Conservation (phyloP, 768 basidiomycete species). For the Mycena latifolia region DNA sequence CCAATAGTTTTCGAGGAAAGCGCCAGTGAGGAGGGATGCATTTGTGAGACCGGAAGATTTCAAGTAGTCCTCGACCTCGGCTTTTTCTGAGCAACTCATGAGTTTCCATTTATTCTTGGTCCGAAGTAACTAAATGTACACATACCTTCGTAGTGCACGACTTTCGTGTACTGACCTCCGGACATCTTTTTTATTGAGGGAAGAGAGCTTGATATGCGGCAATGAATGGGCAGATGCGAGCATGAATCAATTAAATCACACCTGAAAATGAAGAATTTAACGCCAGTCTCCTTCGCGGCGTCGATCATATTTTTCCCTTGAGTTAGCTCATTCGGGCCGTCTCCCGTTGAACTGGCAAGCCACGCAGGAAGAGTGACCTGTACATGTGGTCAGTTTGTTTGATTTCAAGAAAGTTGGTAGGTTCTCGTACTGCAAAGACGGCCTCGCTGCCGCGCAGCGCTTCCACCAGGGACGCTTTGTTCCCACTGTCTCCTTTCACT, state of each 20-base stretch:
- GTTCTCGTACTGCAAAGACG: conserved; percentile 44
- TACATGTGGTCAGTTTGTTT: neutral
- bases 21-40: conserved; percentile 19
- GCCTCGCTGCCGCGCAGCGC: conserved; percentile 46
- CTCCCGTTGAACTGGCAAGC: neutral
- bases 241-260: neutral
- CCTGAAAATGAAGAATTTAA: conserved; percentile 16
- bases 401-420: neutral
- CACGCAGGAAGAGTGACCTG: conserved; percentile 2
- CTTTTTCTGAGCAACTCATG: conserved; percentile 20
- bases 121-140: too few species aligned
- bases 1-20: conserved; percentile 21
- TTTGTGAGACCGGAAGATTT: conserved; percentile 30
- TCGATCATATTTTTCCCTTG: conserved; percentile 14
- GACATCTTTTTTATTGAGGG: neutral
- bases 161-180: neutral
- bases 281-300: conserved; percentile 11
- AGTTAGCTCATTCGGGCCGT: neutral
- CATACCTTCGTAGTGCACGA: neutral
- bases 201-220: neutral
- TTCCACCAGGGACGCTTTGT: conserved; percentile 28
- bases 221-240: neutral
- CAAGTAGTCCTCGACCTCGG: conserved; percentile 35
- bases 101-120: too few species aligned
- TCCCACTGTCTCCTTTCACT: neutral